Conservation (phyloP, 441 rosid genomes). For the Macaranga tanarius region DNA sequence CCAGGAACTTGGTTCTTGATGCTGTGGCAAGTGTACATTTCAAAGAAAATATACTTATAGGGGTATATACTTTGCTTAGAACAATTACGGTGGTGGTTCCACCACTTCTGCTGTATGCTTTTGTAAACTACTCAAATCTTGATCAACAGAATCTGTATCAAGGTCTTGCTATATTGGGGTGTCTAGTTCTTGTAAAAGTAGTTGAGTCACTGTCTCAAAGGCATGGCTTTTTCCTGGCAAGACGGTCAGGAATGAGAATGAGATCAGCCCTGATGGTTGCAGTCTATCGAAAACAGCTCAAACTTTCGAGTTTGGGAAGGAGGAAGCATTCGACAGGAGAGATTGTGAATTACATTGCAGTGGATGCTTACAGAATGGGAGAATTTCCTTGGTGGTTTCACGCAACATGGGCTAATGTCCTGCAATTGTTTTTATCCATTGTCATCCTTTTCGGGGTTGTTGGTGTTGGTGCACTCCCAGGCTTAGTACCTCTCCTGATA, state of each 20-base stretch:
- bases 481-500: slow-evolving; percentile 61
- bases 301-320: slow-evolving; percentile 69
- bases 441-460: slow-evolving; percentile 59
- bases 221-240: slow-evolving; percentile 62
- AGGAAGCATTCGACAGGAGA: slow-evolving; percentile 79
- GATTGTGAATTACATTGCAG: slow-evolving; percentile 73
- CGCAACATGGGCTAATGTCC: slow-evolving; percentile 47
- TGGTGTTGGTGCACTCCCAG: slow-evolving; percentile 73
- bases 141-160: slow-evolving; percentile 41
- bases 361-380: slow-evolving; percentile 89
- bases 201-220: slow-evolving; percentile 86
- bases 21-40: slow-evolving; percentile 54
- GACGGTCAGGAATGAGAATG: slow-evolving; percentile 86
- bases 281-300: slow-evolving; percentile 71
- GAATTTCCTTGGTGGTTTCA: slow-evolving; percentile 93
- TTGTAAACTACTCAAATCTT: slow-evolving; percentile 61
- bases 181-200: slow-evolving; percentile 50
- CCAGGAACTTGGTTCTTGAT: slow-evolving; percentile 52
- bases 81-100: slow-evolving; percentile 55
- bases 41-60: slow-evolving; percentile 56
- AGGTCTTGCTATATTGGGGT: slow-evolving; percentile 59
- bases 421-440: slow-evolving; percentile 70
- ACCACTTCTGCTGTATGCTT: slow-evolving; percentile 71
- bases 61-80: slow-evolving; percentile 54
- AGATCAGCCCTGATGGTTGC: slow-evolving; percentile 91